Conservation (phyloP, 345 rosid genomes). For the Eucalyptus marginata region DNA sequence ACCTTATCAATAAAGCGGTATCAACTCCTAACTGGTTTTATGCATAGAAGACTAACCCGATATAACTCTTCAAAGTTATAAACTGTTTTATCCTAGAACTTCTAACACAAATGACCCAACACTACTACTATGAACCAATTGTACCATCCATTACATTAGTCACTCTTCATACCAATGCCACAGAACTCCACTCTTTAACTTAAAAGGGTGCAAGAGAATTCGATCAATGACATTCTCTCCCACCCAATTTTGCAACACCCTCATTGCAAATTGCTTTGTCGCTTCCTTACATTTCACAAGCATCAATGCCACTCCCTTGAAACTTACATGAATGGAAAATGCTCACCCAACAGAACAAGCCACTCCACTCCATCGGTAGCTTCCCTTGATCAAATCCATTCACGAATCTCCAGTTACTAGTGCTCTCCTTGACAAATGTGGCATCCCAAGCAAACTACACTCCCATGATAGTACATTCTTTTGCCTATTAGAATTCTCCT, state of each 20-base stretch:
- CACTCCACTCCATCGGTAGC: neutral
- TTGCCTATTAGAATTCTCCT: neutral
- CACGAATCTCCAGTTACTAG: neutral
- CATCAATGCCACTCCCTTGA: neutral
- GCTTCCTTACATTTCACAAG: neutral
- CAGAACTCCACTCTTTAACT: neutral
- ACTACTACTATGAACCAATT: neutral
- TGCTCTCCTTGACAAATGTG: neutral
- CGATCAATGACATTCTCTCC: neutral
- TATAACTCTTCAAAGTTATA: neutral
- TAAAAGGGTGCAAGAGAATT: neutral
- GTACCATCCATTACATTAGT: neutral
- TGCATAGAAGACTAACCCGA: neutral
- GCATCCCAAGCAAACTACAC: neutral
- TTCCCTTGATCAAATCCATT: no score
- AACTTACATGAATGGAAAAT: neutral
- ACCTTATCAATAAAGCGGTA: neutral
- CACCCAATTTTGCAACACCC: neutral
- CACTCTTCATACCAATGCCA: no score
- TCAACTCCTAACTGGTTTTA: no score
- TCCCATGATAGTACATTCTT: neutral
- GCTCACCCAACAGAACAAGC: neutral
- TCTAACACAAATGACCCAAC: no score
- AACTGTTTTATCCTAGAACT: neutral
- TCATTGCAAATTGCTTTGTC: no score